Evolutionary conservation across 129 eudicot species (phyloP).

Genomic region (Chrysanthemum seticuspe): DNA sequence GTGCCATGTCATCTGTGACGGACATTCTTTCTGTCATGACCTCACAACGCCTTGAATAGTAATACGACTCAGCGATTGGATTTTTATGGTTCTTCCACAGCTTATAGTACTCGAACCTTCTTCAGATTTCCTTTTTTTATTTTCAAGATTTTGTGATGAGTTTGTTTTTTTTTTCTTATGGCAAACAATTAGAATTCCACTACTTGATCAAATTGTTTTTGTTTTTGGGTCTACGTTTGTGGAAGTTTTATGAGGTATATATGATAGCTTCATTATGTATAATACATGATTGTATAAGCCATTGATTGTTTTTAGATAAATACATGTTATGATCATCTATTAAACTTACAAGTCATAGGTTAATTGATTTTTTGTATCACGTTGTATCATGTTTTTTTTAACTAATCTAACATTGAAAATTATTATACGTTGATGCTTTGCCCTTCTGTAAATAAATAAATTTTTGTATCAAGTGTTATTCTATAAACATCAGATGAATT

Average conservation of each 20-base stretch:
- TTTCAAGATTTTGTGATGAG: constrained; percentile 32
- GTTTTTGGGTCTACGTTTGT: constrained; percentile 17
- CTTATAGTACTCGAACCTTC: constrained; percentile 3
- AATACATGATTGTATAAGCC: no score
- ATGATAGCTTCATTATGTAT: no score
- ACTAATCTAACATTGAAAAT: no score
- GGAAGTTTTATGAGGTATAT: constrained; percentile 9
- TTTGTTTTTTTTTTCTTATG: constrained; percentile 13
- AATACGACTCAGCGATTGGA: background rate
- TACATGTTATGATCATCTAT: no score
- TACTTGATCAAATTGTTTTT: background rate
- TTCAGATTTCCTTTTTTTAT: background rate
- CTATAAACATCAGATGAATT: no score
- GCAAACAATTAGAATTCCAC: constrained; percentile 22
- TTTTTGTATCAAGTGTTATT: no score
- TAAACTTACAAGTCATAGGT: no score
- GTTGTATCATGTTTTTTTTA: no score
- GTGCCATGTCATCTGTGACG: constrained; percentile 86
- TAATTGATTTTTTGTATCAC: no score
- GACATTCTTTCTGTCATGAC: constrained; percentile 81
- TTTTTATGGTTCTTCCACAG: constrained; percentile 20
- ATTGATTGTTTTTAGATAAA: no score
- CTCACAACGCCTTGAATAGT: constrained; percentile 37
- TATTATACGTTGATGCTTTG: no score
- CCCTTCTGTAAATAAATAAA: no score